Base-by-base conservation (phyloP, 169 alveolate genomes). In the Fabrea salina region DNA sequence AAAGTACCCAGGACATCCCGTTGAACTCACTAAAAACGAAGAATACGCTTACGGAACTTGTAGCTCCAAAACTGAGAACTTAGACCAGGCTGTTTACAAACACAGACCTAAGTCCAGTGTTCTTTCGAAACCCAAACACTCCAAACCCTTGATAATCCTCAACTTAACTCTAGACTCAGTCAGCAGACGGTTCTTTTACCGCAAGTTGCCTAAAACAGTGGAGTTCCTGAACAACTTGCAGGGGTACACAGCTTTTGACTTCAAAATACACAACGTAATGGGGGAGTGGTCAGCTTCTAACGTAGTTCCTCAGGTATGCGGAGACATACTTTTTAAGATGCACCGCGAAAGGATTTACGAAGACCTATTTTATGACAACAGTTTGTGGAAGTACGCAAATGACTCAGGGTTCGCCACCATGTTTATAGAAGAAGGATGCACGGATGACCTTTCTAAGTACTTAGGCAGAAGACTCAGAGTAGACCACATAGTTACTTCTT, bases 221-320 rank as follows among this genome's bases (percentile, higher is more conserved):
- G 43, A 74, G 32, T 74, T 22, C 40, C 56, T 74, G 1, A 40
- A 35, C 78, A 51, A 54, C n/a, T 16, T 22, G 16, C 37, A 43
- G 4, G 30, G 54, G 33, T 74, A 37, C 50, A 33, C 33, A 53
- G 22, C 32, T 1, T 74, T 74, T 35, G 81, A 74, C 56, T 51
- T 74, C 5, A 54, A 53, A 74, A 53, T 74, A 33, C 81, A 74
- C 40, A 74, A 74, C 7, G 71, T 54, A 16, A 54, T 74, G 68
- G 81, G 81, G 5, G 72, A 74, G 37, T 74, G 16, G 39, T 51
- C 81, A 50, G 81, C 81, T 1, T 33, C 30, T 37, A 74, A 74
- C 50, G 19, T 74, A 32, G 27, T 56, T n/a, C 81, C 81, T 35
- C 58, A 37, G 33, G 27, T 74, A 35, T 33, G 19, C 33, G 81